Conservation (phyloP, 805 yeast species). For the Zygosaccharomyces siamensis region DNA sequence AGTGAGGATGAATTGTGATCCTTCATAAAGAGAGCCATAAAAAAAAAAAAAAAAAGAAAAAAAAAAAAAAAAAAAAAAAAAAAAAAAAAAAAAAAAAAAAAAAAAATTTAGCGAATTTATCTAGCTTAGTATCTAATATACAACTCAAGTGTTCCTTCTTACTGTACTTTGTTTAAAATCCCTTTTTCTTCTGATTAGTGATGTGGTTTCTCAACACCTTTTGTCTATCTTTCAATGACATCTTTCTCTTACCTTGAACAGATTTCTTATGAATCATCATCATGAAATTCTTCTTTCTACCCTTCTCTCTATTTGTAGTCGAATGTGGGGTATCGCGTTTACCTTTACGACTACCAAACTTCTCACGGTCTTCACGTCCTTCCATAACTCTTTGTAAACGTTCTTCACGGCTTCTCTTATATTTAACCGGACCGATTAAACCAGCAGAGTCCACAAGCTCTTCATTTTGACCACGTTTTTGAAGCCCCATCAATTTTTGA, state of each 20-base stretch:
- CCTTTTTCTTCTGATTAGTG: constrained; percentile 85
- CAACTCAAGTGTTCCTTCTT: not conserved
- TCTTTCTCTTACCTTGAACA: constrained; percentile 89
- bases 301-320: constrained; percentile 94
- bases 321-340: constrained; percentile 71
- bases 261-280: constrained; percentile 96
- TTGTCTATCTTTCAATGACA: constrained; percentile 88
- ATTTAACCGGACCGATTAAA: constrained; percentile 67
- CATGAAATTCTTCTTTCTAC: constrained; percentile 95
- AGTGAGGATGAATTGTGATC: constrained; percentile 31
- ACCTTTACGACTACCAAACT: constrained; percentile 84
- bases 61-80: not conserved
- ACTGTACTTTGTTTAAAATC: constrained; percentile 38
- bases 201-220: constrained; percentile 81
- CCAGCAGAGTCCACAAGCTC: constrained; percentile 77
- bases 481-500: constrained; percentile 64
- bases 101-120: not conserved
- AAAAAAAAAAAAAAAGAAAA: no score
- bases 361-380: constrained; percentile 90
- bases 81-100: not conserved
- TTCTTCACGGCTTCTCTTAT: constrained; percentile 86
- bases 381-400: constrained; percentile 80
- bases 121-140: not conserved
- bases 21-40: not conserved
- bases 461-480: constrained; percentile 49